Conservation (phyloP, 768 basidiomycete genomes). For the Filobasidium floriforme region DNA sequence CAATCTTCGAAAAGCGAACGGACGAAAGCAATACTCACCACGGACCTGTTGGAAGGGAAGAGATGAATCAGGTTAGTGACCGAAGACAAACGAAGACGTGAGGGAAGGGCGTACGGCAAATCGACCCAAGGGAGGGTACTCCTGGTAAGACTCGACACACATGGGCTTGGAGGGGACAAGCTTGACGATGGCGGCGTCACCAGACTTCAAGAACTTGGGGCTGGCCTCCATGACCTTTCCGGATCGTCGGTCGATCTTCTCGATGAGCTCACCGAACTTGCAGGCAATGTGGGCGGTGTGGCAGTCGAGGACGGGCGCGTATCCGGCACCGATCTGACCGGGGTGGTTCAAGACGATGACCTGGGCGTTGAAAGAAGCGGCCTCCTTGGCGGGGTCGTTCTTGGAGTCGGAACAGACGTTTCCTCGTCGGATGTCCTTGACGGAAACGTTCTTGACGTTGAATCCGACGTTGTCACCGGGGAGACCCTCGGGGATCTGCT, state of each 20-base stretch:
- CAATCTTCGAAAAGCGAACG: too few species aligned
- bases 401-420: constrained; percentile 99
- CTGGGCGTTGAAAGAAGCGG: constrained; percentile 95
- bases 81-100: too few species aligned
- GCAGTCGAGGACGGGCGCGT: constrained; percentile 98
- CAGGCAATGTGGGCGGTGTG: constrained; percentile 99
- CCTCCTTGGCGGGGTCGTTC: constrained; percentile 99
- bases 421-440: constrained; percentile 99
- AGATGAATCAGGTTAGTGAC: too few species aligned
- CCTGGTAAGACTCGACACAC: constrained; percentile 87
- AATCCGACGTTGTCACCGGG: constrained; percentile 99
- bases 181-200: constrained; percentile 98
- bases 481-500: constrained; percentile 78
- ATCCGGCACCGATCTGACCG: constrained; percentile 98
- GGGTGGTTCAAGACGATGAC: constrained; percentile 99
- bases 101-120: too few species aligned
- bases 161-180: constrained; percentile 93
- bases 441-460: constrained; percentile 99
- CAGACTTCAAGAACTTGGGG: constrained; percentile 99
- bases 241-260: constrained; percentile 99
- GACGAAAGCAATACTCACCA: too few species aligned
- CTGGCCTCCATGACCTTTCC: constrained; percentile 79
- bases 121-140: constrained; percentile 98
- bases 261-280: constrained; percentile 96
- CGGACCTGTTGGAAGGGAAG: too few species aligned